Base-by-base conservation (phyloP, 441 rosid species). In the Pelargonium fulgidum region DNA sequence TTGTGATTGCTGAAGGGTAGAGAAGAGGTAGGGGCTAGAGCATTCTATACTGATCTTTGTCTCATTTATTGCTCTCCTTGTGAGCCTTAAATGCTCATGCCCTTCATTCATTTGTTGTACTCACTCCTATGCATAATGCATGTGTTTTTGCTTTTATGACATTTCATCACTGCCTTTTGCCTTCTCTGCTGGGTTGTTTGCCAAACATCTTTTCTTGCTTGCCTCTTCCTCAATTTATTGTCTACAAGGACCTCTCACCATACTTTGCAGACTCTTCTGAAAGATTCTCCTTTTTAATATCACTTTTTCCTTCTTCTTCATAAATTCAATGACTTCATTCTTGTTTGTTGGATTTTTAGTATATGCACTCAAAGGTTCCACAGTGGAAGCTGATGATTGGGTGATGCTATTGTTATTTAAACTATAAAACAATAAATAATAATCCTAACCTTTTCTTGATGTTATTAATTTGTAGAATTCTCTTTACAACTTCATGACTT, bases 1-100 rank as follows among this genome's bases (percentile, higher is more conserved):
- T n/a, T n/a, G n/a, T n/a, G n/a, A n/a, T n/a, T n/a, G n/a, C n/a
- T n/a, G n/a, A n/a, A n/a, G n/a, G n/a, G n/a, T n/a, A n/a, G n/a
- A n/a, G n/a, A n/a, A n/a, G n/a, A n/a, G n/a, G n/a, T 29, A 5
- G 4, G 4, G 36, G 4, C 36, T 29, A 29, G 76, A 69, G 70
- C 76, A 62, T 36, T 73, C 64, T 75, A 62, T 67, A 64, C 44
- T 42, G 5, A n/a, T n/a, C 29, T 73, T 66, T 44, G 72, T 66
- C 73, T 76, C 76, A 79, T 78, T 83, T 70, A 82, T 74, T 82
- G 80, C 74, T 66, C 65, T 64, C 72, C 71, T 75, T 81, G 50
- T 66, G 72, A 39, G 71, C 45, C 65, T 78, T 81, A 56, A 74
- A 73, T 74, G 77, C 73, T 67, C 82, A 56, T 71, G 41, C 68